Evolutionary conservation across 164 flowering plant genomes (phyloP).

Genomic region (Aristolochia californica): DNA sequence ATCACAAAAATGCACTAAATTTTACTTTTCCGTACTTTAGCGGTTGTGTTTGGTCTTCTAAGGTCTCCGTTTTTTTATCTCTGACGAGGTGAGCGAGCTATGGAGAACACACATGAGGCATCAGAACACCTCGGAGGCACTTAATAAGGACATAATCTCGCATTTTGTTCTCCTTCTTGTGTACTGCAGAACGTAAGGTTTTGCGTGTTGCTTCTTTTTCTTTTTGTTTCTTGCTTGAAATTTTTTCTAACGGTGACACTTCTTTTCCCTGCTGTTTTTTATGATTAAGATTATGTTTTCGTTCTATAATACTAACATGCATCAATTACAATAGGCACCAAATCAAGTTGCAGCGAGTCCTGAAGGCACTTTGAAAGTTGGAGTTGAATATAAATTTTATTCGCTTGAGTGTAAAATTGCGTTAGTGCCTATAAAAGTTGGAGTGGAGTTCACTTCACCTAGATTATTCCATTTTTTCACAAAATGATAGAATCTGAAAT

Average conservation of each 20-base stretch:
- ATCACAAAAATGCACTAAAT: not conserved
- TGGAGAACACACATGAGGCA: conserved; percentile 77
- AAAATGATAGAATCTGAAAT: no score
- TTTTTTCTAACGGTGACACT: not conserved
- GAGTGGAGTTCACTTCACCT: no score
- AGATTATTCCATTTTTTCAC: no score
- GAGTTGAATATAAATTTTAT: no score
- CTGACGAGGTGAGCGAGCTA: conserved; percentile 34
- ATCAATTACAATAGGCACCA: no score
- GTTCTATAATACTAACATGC: no score
- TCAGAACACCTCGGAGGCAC: conserved; percentile 34
- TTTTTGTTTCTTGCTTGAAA: not conserved
- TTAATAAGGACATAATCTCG: conserved; percentile 76
- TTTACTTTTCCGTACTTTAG: not conserved
- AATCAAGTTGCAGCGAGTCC: no score
- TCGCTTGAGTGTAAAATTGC: no score
- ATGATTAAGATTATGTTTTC: no score
- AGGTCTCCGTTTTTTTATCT: not conserved
- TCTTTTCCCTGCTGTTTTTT: not conserved
- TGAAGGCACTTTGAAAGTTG: no score
- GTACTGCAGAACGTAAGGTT: conserved; percentile 74
- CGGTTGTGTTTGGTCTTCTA: not conserved
- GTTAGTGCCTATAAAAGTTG: no score
- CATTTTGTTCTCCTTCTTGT: conserved; percentile 89
- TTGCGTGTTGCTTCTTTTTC: not conserved